Percentiles rank a stretch among this genome's conserved stretches.
Evolutionary conservation across 352 stramenopile genomes (phyloP).

Genomic region (Globisporangium ultimum): DNA sequence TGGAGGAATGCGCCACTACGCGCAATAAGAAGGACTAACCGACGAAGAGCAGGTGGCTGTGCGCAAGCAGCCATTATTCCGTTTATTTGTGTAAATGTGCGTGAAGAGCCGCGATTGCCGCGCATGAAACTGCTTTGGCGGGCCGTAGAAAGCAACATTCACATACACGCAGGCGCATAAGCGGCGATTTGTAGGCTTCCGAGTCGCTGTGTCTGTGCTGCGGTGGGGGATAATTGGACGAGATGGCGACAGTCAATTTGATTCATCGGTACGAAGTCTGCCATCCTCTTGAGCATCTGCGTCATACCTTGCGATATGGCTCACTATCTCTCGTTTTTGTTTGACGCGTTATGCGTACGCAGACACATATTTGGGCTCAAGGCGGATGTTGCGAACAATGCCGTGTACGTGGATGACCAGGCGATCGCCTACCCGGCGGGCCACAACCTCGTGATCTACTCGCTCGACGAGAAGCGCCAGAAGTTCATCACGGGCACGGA

Average conservation of each 20-base stretch:
- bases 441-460: conserved; percentile 86
- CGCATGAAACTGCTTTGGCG: no score
- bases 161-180: no score
- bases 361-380: conserved; percentile 92
- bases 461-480: conserved; percentile 89
- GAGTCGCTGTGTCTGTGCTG: neutral
- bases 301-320: neutral
- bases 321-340: neutral
- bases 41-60: no score
- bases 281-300: no score
- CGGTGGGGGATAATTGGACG: neutral
- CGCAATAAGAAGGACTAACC: no score
- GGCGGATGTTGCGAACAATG: conserved; percentile 73
- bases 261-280: conserved; percentile 27
- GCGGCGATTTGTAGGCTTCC: no score
- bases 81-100: no score
- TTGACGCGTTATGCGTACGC: neutral
- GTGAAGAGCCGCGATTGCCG: no score
- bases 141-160: no score
- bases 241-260: conserved; percentile 41
- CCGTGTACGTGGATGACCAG: conserved; percentile 84
- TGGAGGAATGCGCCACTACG: no score
- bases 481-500: conserved; percentile 86
- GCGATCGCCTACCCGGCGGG: conserved; percentile 83
- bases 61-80: no score